Evolutionary conservation across 345 rosid species (phyloP), one percentile per base, ranked within the genome.

Genomic region (Hypericum perforatum): DNA sequence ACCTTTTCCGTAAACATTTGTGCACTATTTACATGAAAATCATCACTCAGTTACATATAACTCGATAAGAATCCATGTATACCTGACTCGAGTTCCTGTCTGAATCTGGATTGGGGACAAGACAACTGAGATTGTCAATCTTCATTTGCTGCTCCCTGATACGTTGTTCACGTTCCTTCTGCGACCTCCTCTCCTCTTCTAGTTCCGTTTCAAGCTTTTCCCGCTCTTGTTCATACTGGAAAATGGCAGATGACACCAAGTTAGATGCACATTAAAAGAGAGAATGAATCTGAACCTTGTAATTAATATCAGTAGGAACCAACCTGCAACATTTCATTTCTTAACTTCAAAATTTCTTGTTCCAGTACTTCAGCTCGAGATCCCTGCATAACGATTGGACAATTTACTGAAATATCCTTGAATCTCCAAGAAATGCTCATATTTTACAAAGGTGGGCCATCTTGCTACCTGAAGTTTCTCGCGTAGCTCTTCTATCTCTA

Each of bases 281-380:
- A 52, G 36, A 40, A 41, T 37, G 12, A 4, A 15, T 6, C n/a
- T 22, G 54, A 57, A 37, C 14, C 8, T 56, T 32, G 45, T 56
- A 36, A 41, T 54, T 40, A 66, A 52, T 54, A 11, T 38, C 13
- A 41, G 32, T 43, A 52, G 57, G 40, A 72, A 49, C 12, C 63
- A 72, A 85, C 95, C 94, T 80, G 83, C 58, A 92, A 81, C 98
- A 83, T 92, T 45, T 77, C 94, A 53, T 92, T 92, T 72, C 96
- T 74, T 60, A 92, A 67, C 45, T 81, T 92, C 61, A 88, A 71
- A 42, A 92, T 81, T 68, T 85, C 89, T 71, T 85, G 92, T 69
- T 85, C 98, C 69, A 92, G 67, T 66, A 82, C 96, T 63, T 77
- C 95, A 41, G 95, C 78, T 61, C 53, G 95, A 49, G 96, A 88